Conservation (phyloP, 2,329 filamentous ascomycete species). For the Botryotinia convoluta region DNA sequence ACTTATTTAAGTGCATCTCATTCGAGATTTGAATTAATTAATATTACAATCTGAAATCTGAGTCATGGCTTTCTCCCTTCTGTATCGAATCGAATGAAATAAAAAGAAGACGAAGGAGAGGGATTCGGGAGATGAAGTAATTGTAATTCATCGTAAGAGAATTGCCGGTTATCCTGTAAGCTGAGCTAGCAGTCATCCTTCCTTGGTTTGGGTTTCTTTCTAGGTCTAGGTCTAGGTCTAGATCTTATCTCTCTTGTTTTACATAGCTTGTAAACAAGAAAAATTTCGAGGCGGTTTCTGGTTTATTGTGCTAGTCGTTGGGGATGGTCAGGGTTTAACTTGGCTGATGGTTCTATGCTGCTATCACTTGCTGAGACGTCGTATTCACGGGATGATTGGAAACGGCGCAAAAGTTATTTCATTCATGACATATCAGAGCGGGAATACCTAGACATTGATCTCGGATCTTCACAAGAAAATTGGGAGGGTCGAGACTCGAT, state of each 20-base stretch:
- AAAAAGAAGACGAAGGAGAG: not conserved
- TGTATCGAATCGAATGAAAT: too few relatives aligned
- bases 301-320: too few relatives aligned
- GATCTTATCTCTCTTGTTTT: not conserved
- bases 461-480: not conserved
- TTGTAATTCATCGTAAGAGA: not conserved
- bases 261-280: too few relatives aligned
- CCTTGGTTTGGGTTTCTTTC: not conserved
- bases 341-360: too few relatives aligned
- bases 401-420: rapidly evolving
- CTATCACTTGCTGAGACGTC: too few relatives aligned
- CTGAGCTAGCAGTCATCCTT: not conserved
- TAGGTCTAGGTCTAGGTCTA: too few relatives aligned
- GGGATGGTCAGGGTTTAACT: too few relatives aligned
- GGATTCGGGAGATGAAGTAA: not conserved
- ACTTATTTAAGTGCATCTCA: not conserved
- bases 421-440: not conserved
- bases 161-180: not conserved
- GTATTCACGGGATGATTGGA: not conserved
- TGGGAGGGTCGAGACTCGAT: not conserved
- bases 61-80: not conserved
- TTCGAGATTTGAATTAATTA: not conserved
- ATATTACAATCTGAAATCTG: not conserved
- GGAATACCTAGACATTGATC: not conserved
- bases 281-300: too few relatives aligned